phyloP scores from a whole-genome alignment of 2,329 filamentous ascomycete species.

The Aspergillus ruber region DNA sequence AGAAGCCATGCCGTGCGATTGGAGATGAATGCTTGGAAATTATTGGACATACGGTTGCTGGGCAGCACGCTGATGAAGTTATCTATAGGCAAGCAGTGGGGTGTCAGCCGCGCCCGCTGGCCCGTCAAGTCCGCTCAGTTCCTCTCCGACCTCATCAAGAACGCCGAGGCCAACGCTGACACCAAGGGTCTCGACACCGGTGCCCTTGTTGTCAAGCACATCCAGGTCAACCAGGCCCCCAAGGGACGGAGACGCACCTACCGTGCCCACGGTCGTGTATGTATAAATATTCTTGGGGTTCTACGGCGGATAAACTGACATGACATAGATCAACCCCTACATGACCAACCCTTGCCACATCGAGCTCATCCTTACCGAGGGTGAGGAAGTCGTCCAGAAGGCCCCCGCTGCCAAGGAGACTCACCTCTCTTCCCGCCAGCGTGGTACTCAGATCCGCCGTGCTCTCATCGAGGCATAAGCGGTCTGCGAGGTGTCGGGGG shows the following conservation, averaged over 20 bases:
- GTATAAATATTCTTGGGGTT: conserved; percentile 38
- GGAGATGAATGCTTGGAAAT: background rate
- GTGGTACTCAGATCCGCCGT: conserved; percentile 60
- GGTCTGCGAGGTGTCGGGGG: conserved; percentile 21
- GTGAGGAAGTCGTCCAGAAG: conserved; percentile 93
- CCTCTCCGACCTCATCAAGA: conserved; percentile 93
- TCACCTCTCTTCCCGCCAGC: conserved; percentile 86
- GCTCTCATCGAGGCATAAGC: conserved; percentile 54
- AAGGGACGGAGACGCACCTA: conserved; percentile 99
- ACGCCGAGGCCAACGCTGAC: conserved; percentile 94
- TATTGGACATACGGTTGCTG: background rate
- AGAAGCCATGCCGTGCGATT: too few relatives aligned
- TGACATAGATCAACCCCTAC: conserved; percentile 95
- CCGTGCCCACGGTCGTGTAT: conserved; percentile 99
- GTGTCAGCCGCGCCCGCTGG: conserved; percentile 97
- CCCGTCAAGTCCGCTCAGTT: conserved; percentile 99
- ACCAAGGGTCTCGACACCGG: conserved; percentile 95
- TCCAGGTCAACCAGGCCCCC: conserved; percentile 99
- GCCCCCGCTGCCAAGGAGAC: conserved; percentile 57
- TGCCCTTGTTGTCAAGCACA: conserved; percentile 99
- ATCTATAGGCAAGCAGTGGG: conserved; percentile 86
- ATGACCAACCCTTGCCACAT: conserved; percentile 99
- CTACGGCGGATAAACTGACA: background rate
- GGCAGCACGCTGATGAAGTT: conserved; percentile 11
- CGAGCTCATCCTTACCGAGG: conserved; percentile 98